Evolutionary conservation across 768 basidiomycete species (phyloP).

Genomic region (Leccinum sublutescens): DNA sequence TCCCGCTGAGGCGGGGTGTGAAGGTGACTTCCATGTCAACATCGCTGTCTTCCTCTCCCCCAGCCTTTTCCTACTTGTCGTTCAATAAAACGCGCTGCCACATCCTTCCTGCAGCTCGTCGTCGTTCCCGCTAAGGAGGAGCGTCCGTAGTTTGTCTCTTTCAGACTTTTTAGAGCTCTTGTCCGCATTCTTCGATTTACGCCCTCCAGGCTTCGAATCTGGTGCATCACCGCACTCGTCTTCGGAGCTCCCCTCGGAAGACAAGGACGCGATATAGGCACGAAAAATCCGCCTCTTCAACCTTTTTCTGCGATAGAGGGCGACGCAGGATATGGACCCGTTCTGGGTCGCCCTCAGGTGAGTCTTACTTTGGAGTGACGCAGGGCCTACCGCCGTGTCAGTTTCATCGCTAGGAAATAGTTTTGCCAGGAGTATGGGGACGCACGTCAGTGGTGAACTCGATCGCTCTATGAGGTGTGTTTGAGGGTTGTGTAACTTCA

Average conservation of each 20-base stretch:
- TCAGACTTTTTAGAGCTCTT: slow-evolving; percentile 40
- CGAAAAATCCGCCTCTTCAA: slow-evolving; percentile 89
- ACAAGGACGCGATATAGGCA: slow-evolving; percentile 71
- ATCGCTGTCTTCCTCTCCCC: slow-evolving; percentile 38
- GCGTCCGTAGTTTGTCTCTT: slow-evolving; percentile 70
- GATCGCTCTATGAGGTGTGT: slow-evolving; percentile 53
- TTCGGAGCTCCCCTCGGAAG: slow-evolving; percentile 52
- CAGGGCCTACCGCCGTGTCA: slow-evolving; percentile 60
- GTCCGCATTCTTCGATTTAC: slow-evolving; percentile 14
- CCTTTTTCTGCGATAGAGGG: slow-evolving; percentile 73
- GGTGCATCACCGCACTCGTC: slow-evolving; percentile 10
- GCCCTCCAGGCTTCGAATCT: not conserved
- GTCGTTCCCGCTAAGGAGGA: slow-evolving; percentile 66
- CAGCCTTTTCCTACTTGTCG: not conserved
- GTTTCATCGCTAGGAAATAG: not conserved
- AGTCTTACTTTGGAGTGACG: slow-evolving; percentile 97
- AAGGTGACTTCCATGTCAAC: slow-evolving; percentile 97
- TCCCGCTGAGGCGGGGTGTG: slow-evolving; percentile 71
- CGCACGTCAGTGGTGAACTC: slow-evolving; percentile 93
- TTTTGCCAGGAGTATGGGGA: slow-evolving; percentile 1
- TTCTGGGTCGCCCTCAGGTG: slow-evolving; percentile 93
- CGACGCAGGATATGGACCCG: slow-evolving; percentile 79
- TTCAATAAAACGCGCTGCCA: slow-evolving; percentile 44
- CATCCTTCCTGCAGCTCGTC: slow-evolving; percentile 83
- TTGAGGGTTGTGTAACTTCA: slow-evolving; percentile 69